phyloP scores from a whole-genome alignment of 768 basidiomycete species.

The Lactarius indigo region DNA sequence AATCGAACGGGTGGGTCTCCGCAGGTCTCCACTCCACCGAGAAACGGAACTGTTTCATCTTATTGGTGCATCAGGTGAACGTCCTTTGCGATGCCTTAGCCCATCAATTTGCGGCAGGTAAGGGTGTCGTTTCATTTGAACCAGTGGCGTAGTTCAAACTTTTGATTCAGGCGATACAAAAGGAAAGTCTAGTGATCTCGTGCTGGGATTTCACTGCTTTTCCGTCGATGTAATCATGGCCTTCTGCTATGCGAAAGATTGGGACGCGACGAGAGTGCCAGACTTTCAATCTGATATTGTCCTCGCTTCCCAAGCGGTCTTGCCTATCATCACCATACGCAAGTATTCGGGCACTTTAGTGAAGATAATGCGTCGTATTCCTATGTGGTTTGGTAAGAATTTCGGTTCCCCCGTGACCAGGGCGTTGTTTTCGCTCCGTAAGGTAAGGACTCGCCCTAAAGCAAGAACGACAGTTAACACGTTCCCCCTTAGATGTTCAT shows the following conservation, averaged over 20 bases:
- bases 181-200: conserved; percentile 6
- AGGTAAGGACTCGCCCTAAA: not conserved
- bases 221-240: too few relatives aligned
- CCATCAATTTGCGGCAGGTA: not conserved
- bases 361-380: not conserved
- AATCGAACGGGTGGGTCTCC: not conserved
- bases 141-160: not conserved
- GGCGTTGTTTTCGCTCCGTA: not conserved
- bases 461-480: not conserved
- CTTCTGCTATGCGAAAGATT: too few relatives aligned
- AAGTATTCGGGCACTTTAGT: not conserved
- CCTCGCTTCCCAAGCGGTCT: not conserved
- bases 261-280: not conserved
- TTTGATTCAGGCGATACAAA: not conserved
- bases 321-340: not conserved
- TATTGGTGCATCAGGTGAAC: not conserved
- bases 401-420: not conserved
- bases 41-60: too few relatives aligned
- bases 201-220: not conserved
- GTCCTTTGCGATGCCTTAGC: not conserved
- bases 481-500: not conserved
- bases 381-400: not conserved
- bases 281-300: not conserved
- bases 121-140: too few relatives aligned
- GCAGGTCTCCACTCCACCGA: too few relatives aligned